These are phyloP conservation scores for Monosporozyma yasuniensis DNA, from an alignment of 805 yeast genomes.

Conservation along the genomic window DNA sequence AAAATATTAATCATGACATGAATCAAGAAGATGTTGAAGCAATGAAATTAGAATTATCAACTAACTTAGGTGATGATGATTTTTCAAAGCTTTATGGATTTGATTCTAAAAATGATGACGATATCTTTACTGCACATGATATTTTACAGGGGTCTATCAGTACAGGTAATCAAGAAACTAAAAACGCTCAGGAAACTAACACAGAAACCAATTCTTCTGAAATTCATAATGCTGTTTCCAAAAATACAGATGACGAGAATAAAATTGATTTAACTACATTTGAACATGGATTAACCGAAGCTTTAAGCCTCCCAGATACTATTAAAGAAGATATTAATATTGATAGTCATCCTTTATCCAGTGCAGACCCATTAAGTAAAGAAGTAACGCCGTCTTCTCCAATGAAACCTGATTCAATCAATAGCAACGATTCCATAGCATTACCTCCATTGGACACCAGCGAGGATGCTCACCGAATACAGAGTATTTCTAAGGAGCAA, in stretches of 20 bases:
- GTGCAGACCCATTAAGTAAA: not conserved
- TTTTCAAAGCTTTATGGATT: slow-evolving; percentile 27
- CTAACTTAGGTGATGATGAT: slow-evolving; percentile 21
- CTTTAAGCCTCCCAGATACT: not conserved
- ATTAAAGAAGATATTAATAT: not conserved
- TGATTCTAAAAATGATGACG: slow-evolving; percentile 26
- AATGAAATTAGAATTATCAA: slow-evolving; percentile 19
- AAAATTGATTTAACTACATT: not conserved
- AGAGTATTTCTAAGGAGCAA: not conserved
- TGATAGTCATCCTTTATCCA: not conserved
- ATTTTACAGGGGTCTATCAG: slow-evolving; percentile 6
- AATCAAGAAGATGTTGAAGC: slow-evolving; percentile 6
- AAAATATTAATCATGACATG: not conserved
- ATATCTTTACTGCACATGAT: slow-evolving; percentile 13
- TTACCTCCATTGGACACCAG: not conserved
- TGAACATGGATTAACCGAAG: not conserved
- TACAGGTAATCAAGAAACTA: not conserved
- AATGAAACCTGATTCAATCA: not conserved
- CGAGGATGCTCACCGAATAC: not conserved
- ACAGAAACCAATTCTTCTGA: not conserved
- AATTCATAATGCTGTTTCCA: not conserved
- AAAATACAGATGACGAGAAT: not conserved
- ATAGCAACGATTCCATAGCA: not conserved
- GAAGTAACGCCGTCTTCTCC: not conserved
- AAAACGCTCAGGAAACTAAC: not conserved